Conservation (phyloP, 2,329 filamentous ascomycete species). For the Hypoxylon sp. region DNA sequence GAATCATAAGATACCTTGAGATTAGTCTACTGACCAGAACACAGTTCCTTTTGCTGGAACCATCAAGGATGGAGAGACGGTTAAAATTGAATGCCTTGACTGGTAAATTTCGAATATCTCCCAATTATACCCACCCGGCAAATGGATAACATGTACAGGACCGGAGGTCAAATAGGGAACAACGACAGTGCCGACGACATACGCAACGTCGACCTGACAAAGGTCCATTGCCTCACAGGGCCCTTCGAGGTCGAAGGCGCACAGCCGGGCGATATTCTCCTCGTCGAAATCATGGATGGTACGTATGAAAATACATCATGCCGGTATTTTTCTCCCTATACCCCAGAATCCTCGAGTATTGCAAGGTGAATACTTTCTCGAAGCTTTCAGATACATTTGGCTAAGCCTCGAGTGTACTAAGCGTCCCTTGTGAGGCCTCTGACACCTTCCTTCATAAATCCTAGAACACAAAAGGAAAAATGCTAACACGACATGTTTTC, state of each 20-base stretch:
- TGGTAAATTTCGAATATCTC: slow-evolving; percentile 63
- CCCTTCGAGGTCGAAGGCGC: slow-evolving; percentile 89
- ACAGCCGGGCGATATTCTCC: slow-evolving; percentile 83
- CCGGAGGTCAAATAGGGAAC: slow-evolving; percentile 86
- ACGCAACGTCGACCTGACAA: slow-evolving; percentile 83
- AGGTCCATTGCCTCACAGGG: slow-evolving; percentile 87
- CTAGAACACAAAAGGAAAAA: too few relatives aligned
- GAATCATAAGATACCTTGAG: not conserved
- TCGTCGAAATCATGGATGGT: slow-evolving; percentile 93
- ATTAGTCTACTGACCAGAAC: slow-evolving; percentile 18
- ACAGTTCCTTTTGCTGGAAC: slow-evolving; percentile 78
- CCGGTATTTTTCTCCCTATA: too few relatives aligned
- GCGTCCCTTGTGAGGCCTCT: too few relatives aligned
- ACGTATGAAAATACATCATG: too few relatives aligned
- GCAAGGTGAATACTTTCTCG: too few relatives aligned
- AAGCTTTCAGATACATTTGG: too few relatives aligned
- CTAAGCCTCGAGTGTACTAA: too few relatives aligned
- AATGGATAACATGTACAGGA: slow-evolving; percentile 55
- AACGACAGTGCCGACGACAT: slow-evolving; percentile 92
- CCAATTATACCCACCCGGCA: slow-evolving; percentile 9
- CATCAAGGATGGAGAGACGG: slow-evolving; percentile 85
- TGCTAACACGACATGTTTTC: too few relatives aligned
- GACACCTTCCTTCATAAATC: too few relatives aligned
- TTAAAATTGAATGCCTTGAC: slow-evolving; percentile 93
- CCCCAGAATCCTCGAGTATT: too few relatives aligned